Evolutionary conservation across 768 basidiomycete genomes (phyloP), one percentile per base, ranked within the genome.

Genomic region (Suillus subluteus): DNA sequence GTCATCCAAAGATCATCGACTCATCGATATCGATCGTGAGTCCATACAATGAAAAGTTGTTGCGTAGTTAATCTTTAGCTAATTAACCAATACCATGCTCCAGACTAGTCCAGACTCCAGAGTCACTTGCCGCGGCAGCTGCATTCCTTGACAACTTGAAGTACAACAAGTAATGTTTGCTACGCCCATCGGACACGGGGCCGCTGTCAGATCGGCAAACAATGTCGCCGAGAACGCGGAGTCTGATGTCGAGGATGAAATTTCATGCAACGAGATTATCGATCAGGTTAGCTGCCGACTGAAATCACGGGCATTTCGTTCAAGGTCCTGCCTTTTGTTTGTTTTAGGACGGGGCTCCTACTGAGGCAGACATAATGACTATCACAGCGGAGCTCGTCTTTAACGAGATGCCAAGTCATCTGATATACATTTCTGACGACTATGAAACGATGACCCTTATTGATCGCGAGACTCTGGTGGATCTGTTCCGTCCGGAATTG

Each of bases 351-450:
- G 55, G 1, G 2, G 21, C 35, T 37, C 55, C 55, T 3, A 56
- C 35, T 35, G 55, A 56, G 35, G 21, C 32, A 6, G 55, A 56
- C 21, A 56, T 56, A n/a, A 35, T 56, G 55, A n/a, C 35, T n/a
- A 6, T 37, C 32, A 37, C 55, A n/a, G 55, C 21, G 21, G 65
- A 66, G 4, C 38, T 50, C 11, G 50, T 66, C 21, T 48, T 50
- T 8, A 66, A 66, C 38, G 26, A 64, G n/a, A 63, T 66, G 23
- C 65, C 65, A 15, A 64, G 48, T 18, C 62, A 66, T 41, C 38
- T 66, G 16, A 32, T 66, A 21, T 40, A 66, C 62, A 38, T 66
- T 8, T 41, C 50, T 23, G 50, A 46, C 21, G 12, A 56, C 55
- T 13, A 7, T 37, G 55, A 37, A 38, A 37, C 11, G 4, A 56